Base-by-base conservation (phyloP, 805 yeast genomes). In the Candida sphagnicola region DNA sequence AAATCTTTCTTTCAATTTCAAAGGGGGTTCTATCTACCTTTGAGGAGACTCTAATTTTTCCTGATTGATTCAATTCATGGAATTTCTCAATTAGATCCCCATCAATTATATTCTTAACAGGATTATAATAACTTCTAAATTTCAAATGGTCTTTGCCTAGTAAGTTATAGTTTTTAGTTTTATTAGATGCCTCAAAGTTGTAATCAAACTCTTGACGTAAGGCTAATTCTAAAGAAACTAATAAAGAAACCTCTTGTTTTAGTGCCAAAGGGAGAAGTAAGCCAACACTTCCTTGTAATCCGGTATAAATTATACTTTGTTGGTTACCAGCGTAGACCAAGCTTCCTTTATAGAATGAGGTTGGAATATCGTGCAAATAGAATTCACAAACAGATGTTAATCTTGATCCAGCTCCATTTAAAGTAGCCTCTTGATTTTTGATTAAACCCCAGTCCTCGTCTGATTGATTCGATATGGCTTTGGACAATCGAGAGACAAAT, bases 251-350 rank as follows among this genome's bases (percentile, higher is more conserved):
- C 44, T 91, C 96, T 17, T 72, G 69, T 34, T 70, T 62, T 0
- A 86, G 73, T 10, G 73, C 51, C 29, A 91, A 52, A 1, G 99
- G 96, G 11, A 78, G 60, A 17, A 93, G 52, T 2, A 78, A 65
- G 0, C 96, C 96, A 14, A 93, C 57, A 0, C 87, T 77, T 0
- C 99, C 99, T 49, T 82, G 86, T 2, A 93, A 47, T 1, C 96
- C 93, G 0, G 82, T 66, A 53, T 85, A 89, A 1, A 87, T 39
- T 0, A 91, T 59, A 16, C 77, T 66, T 28, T 86, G 87, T 12
- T 46, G 46, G 2, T 89, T 95, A 10, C 85, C 85, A 6, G 69
- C 57, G 13, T 28, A 35, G 11, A 1, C 75, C 75, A 34, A 85
- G 1, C 70, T 54, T 1, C 80, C 80, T 39, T 73, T 71, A 23